Evolutionary conservation across 352 stramenopile genomes (phyloP), one percentile per base, ranked within the genome.

Genomic region (Poterioochromonas sp.): DNA sequence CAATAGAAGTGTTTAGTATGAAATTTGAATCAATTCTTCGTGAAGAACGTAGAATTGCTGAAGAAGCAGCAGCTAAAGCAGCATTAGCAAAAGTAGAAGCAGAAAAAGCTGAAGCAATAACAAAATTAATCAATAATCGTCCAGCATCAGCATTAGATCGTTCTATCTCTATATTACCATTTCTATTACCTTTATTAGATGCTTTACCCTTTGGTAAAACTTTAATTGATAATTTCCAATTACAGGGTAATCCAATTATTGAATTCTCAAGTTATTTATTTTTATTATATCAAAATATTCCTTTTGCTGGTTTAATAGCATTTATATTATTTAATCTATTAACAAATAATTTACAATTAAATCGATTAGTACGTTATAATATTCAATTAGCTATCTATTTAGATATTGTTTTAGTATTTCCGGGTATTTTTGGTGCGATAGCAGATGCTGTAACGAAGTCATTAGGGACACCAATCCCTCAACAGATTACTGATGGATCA

Each of bases 101-200:
- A 20, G 79, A 84, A 54, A 79, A 82, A 71, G 79, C 80, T 0
- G 18, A 51, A 51, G 39, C 76, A 76, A 80, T 85, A 79, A 76
- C 81, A 35, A 80, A 89, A 62, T 70, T 77, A 15, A 82, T 90
- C 39, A 90, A 90, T 74, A 86, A 90, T 43, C 81, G 83, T 22
- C 80, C 81, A 53, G 84, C 86, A 0, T 87, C 83, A 0, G 80
- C 73, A 1, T 76, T 63, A 32, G 86, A 90, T 41, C 86, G 85
- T 39, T 34, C 87, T 20, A n/a, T 90, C 29, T 86, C 81, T 22
- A 64, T 87, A 60, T 65, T 90, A 15, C 86, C 86, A 0, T 90
- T 88, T 73, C 77, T 90, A 35, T 87, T 90, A 44, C 86, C 86
- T 0, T 77, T 90, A 18, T 80, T 90, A 78, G 86, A 90, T 79